These are phyloP conservation scores for Pseudocercospora vitis DNA, from an alignment of 2,329 filamentous ascomycete genomes.

Conservation along the genomic window DNA sequence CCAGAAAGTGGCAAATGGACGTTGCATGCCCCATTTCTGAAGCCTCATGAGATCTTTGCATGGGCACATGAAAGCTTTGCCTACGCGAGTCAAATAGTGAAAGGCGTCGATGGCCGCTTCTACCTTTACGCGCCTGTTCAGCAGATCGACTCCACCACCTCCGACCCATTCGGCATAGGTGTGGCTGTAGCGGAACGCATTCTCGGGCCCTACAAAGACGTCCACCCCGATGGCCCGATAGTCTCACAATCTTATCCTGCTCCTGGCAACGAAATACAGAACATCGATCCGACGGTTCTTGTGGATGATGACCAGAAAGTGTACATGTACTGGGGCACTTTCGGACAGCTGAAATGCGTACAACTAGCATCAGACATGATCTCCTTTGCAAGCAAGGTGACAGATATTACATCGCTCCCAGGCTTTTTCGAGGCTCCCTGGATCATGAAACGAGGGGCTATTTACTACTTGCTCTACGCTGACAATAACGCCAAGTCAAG, in stretches of 20 bases:
- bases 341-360: background rate
- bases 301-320: conserved; percentile 4
- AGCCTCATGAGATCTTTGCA: background rate
- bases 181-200: conserved; percentile 6
- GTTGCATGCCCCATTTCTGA: background rate
- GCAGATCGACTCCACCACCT: background rate
- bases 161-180: conserved; percentile 2
- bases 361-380: background rate
- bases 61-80: background rate
- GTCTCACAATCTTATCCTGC: conserved; percentile 1
- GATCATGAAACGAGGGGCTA: conserved; percentile 5
- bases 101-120: background rate
- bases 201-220: conserved; percentile 3
- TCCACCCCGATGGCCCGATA: background rate
- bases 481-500: conserved; percentile 3
- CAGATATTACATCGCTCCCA: background rate
- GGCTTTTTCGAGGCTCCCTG: conserved; percentile 6
- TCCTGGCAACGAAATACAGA: conserved; percentile 4
- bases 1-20: background rate
- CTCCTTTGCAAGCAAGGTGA: conserved; percentile 1
- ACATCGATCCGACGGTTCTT: conserved; percentile 4
- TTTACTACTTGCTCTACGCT: conserved; percentile 6
- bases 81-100: background rate
- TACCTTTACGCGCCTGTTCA: conserved; percentile 1
- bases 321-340: conserved; percentile 11